These are phyloP conservation scores for Colletotrichum sp. DNA, from an alignment of 2,329 filamentous ascomycete species.

Conservation along the genomic window DNA sequence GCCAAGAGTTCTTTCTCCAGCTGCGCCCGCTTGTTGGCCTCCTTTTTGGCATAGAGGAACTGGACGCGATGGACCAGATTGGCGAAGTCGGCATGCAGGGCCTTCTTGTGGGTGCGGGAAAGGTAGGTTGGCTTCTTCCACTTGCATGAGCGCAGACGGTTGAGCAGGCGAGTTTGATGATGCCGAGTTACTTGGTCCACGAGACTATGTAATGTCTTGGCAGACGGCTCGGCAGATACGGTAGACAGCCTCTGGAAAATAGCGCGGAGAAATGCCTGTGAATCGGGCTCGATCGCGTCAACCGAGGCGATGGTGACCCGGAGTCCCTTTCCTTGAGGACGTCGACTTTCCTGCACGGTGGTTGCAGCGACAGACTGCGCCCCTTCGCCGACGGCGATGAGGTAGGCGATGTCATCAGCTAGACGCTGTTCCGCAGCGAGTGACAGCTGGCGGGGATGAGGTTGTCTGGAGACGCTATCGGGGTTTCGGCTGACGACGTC, in stretches of 20 bases:
- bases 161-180: constrained; percentile 21
- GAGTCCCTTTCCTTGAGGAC: background rate
- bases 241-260: background rate
- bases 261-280: constrained; percentile 13
- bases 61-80: constrained; percentile 16
- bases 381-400: constrained; percentile 19
- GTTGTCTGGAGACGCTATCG: background rate
- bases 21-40: background rate
- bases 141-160: constrained; percentile 19
- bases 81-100: constrained; percentile 18
- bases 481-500: background rate
- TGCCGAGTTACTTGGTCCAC: constrained; percentile 6
- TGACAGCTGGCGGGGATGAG: background rate
- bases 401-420: constrained; percentile 17
- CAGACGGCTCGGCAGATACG: background rate
- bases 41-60: constrained; percentile 14
- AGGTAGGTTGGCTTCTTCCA: constrained; percentile 22
- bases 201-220: background rate
- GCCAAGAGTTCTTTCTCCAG: constrained; percentile 1
- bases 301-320: constrained; percentile 16
- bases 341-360: constrained; percentile 12
- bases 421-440: constrained; percentile 14
- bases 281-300: constrained; percentile 15
- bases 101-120: constrained; percentile 21
- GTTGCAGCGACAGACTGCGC: constrained; percentile 22